Evolutionary conservation across 768 basidiomycete genomes (phyloP).

Genomic region (Clavulina sp.): DNA sequence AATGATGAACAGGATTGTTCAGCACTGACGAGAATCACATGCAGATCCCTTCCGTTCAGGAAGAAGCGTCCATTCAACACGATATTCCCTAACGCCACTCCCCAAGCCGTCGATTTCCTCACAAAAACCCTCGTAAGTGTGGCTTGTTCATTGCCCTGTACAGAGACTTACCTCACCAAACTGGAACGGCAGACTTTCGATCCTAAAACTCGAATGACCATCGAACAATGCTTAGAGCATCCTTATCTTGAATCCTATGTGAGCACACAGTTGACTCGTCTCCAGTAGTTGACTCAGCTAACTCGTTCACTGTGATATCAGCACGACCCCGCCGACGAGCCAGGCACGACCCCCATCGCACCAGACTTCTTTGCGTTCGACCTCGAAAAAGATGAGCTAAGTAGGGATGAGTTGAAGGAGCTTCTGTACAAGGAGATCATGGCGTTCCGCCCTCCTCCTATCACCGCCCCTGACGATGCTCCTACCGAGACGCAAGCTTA

Average conservation of each 20-base stretch:
- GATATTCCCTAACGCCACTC: conserved; percentile 58
- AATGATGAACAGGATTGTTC: neutral
- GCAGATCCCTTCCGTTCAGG: conserved; percentile 56
- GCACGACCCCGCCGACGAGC: conserved; percentile 96
- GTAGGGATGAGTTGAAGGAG: conserved; percentile 87
- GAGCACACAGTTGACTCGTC: conserved; percentile 17
- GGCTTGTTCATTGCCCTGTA: neutral
- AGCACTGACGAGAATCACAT: neutral
- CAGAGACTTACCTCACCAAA: too few relatives aligned
- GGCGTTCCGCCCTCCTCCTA: conserved; percentile 33
- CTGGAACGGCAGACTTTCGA: conserved; percentile 63
- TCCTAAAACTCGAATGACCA: conserved; percentile 90
- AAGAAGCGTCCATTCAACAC: conserved; percentile 53
- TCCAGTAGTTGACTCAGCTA: neutral
- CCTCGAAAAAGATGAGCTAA: conserved; percentile 89
- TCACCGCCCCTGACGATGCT: too few relatives aligned
- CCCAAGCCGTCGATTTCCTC: conserved; percentile 57
- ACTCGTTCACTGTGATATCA: conserved; percentile 16
- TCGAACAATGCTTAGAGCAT: conserved; percentile 87
- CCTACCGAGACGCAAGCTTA: too few relatives aligned
- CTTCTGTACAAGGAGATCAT: conserved; percentile 90
- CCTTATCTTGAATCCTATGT: conserved; percentile 91
- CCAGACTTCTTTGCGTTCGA: conserved; percentile 98
- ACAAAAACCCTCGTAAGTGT: conserved; percentile 59
- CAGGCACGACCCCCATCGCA: conserved; percentile 84